phyloP scores from a whole-genome alignment of 768 basidiomycete species.

The Lentinula raphanica region DNA sequence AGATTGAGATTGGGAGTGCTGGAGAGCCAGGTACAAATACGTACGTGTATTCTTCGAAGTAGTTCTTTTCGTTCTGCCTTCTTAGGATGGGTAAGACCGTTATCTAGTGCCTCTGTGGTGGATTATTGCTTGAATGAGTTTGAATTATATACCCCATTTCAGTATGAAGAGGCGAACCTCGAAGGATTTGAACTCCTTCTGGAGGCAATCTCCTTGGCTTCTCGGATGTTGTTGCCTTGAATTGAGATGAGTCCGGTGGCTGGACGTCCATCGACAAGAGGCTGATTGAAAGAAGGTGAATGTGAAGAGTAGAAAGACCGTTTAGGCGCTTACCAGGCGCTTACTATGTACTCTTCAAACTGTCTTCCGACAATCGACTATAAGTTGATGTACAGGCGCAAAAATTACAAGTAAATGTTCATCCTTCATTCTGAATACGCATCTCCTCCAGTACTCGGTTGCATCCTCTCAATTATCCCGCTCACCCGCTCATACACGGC shows the following conservation, averaged over 20 bases:
- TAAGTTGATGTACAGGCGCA: not conserved
- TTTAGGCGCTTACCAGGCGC: too few species aligned
- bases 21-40: not conserved
- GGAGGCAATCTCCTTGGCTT: not conserved
- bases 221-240: not conserved
- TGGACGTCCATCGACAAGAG: not conserved
- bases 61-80: not conserved
- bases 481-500: constrained; percentile 94
- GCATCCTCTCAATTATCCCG: constrained; percentile 63
- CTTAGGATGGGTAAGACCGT: not conserved
- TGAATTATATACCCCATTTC: not conserved
- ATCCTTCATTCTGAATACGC: constrained; percentile 62
- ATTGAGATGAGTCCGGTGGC: not conserved
- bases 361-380: not conserved
- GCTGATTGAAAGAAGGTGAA: too few species aligned
- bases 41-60: not conserved
- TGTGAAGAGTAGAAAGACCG: too few species aligned
- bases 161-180: not conserved
- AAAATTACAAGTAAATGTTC: not conserved
- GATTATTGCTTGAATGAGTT: not conserved
- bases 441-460: constrained; percentile 49
- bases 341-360: too few species aligned
- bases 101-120: not conserved
- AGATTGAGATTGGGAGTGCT: not conserved
- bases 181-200: not conserved